A percentile compares a stretch with the other conserved stretches of the same genome.
Conservation (phyloP, 257 asterid species). For the Agastache rugosa region DNA sequence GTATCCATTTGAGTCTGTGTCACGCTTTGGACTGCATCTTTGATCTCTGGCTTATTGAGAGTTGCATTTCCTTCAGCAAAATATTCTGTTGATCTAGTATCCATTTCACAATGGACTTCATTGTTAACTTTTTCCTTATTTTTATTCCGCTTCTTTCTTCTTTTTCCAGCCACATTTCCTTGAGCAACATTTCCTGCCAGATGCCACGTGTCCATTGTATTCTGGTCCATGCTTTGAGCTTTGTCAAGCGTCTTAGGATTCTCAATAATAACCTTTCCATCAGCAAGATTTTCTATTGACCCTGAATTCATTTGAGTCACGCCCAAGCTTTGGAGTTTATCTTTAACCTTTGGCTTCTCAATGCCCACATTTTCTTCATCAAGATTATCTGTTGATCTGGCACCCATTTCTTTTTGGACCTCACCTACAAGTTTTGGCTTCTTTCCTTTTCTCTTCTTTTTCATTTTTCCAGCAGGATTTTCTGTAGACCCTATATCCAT, state of each 20-base stretch:
- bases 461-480: constrained; percentile 21
- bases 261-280: constrained; percentile 1
- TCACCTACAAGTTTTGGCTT: background rate
- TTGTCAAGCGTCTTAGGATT: constrained; percentile 2
- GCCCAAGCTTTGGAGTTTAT: constrained; percentile 25
- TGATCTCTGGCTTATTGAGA: constrained; percentile 15
- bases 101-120: constrained; percentile 22
- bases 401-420: constrained; percentile 6
- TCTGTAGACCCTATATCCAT: constrained; percentile 11
- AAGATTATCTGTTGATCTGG: background rate
- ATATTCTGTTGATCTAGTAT: background rate
- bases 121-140: background rate
- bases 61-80: constrained; percentile 29
- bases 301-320: background rate
- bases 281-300: constrained; percentile 15
- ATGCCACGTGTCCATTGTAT: constrained; percentile 18
- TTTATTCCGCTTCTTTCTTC: constrained; percentile 31
- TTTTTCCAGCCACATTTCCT: constrained; percentile 25
- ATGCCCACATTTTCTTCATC: background rate
- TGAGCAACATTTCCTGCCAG: constrained; percentile 35
- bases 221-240: constrained; percentile 31
- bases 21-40: constrained; percentile 8
- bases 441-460: constrained; percentile 15
- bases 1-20: constrained; percentile 1
- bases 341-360: background rate